Evolutionary conservation across 2,329 filamentous ascomycete species (phyloP), one percentile per base, ranked within the genome.

Genomic region (Trichophyton benhamiae): DNA sequence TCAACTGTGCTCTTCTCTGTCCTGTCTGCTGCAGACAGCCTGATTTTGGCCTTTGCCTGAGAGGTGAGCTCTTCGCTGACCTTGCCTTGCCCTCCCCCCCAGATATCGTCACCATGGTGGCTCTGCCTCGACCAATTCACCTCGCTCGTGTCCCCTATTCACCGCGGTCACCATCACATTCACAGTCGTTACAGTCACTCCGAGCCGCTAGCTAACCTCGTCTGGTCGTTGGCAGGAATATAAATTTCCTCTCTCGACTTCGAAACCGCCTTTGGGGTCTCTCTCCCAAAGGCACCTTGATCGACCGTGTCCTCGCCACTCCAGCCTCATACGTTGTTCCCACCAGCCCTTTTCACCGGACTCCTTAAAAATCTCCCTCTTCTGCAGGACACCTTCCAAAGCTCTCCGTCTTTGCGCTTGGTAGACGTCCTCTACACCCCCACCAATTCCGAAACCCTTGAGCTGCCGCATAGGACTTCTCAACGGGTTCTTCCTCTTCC

Each of bases 391-490:
- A 30, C 5, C 41, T 30, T 38, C 17, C 15, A 3, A 30, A 58
- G 60, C 52, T 44, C 44, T 25, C 60, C 62, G 30, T 70, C 73
- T 73, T 75, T 77, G 75, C 44, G 48, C 33, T 49, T 41, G 36
- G 58, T 44, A 44, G 68, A 72, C 67, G 61, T 61, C 68, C 66
- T 67, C 71, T 72, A 66, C 67, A 68, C 68, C 65, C 67, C 74
- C 73, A 68, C 82, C 81, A 76, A 82, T 79, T 74, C 78, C 82
- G 76, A 77, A 82, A 78, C 78, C 79, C 77, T 78, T 83, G 88
- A 95, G 89, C 92, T 97, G 94, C 94, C 94, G 94, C 92, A 99
- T 99, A 97, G 90, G 89, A 95, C 88, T 86, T 84, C 84, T 87
- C 87, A 85, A 84, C 83, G 86, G 88, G 88, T 91, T 95, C 92